A percentile compares a stretch with the other conserved stretches of the same genome.
Evolutionary conservation across 768 basidiomycete genomes (phyloP).

Genomic region (Hericium rajendrae): DNA sequence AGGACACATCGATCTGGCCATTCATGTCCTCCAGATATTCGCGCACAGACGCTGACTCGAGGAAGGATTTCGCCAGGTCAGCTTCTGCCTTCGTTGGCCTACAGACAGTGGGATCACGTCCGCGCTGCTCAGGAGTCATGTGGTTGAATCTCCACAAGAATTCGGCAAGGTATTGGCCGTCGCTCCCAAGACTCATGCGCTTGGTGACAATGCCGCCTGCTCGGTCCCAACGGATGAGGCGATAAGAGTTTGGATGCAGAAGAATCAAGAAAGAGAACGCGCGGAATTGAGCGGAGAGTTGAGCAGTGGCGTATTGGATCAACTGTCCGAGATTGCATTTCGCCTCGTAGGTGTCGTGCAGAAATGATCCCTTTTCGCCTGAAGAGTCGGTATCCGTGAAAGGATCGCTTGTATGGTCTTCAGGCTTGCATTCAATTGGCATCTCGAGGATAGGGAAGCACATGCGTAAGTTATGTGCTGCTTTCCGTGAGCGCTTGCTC

Average conservation of each 20-base stretch:
- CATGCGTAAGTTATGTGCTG: too few relatives aligned
- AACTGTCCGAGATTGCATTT: background rate
- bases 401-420: background rate
- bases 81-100: background rate
- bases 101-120: background rate
- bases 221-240: background rate
- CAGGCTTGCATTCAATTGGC: background rate
- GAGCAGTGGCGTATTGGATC: background rate
- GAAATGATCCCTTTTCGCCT: too few relatives aligned
- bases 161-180: background rate
- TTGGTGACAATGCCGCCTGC: background rate
- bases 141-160: background rate
- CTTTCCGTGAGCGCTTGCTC: too few relatives aligned
- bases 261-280: background rate
- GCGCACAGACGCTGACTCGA: too few relatives aligned
- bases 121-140: background rate
- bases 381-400: background rate
- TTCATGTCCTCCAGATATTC: background rate
- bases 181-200: background rate
- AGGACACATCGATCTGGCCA: background rate
- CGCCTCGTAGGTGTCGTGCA: background rate
- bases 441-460: background rate
- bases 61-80: background rate
- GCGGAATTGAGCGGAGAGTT: background rate
- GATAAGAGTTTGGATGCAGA: background rate